Percentiles rank a stretch among this genome's conserved stretches.
These are phyloP conservation scores for Agaricus subrufescens DNA, from an alignment of 768 basidiomycete species.

Conservation along the genomic window DNA sequence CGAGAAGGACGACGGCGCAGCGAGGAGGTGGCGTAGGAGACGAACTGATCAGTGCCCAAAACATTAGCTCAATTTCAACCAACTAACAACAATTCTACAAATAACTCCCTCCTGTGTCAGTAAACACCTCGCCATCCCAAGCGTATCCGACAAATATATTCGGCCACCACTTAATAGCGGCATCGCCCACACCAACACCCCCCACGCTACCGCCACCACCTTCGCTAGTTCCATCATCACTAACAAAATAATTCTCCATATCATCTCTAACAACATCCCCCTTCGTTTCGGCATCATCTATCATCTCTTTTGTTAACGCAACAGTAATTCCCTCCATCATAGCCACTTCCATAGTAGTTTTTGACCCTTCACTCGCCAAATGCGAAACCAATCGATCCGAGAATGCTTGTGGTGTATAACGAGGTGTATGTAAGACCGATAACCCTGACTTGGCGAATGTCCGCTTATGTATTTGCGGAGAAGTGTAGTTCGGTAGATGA, in stretches of 20 bases:
- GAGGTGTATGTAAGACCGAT: conserved; percentile 79
- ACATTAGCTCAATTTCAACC: too few relatives aligned
- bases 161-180: conserved; percentile 64
- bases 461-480: conserved; percentile 62
- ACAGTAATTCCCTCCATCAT: conserved; percentile 66
- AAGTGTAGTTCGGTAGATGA: conserved; percentile 58
- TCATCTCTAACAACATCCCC: conserved; percentile 4
- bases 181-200: conserved; percentile 42
- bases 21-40: too few relatives aligned
- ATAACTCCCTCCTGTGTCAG: background rate
- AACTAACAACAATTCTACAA: too few relatives aligned
- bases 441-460: conserved; percentile 66
- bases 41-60: too few relatives aligned
- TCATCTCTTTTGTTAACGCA: conserved; percentile 73
- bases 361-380: conserved; percentile 44
- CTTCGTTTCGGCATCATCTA: conserved; percentile 58
- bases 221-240: background rate
- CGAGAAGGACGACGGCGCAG: too few relatives aligned
- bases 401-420: conserved; percentile 67
- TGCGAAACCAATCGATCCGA: conserved; percentile 55
- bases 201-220: background rate
- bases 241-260: conserved; percentile 8
- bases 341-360: conserved; percentile 69
- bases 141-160: conserved; percentile 64
- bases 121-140: conserved; percentile 64